Evolutionary conservation across 176 grass and related monocot species (phyloP).

Genomic region (Phoenix roebelenii): DNA sequence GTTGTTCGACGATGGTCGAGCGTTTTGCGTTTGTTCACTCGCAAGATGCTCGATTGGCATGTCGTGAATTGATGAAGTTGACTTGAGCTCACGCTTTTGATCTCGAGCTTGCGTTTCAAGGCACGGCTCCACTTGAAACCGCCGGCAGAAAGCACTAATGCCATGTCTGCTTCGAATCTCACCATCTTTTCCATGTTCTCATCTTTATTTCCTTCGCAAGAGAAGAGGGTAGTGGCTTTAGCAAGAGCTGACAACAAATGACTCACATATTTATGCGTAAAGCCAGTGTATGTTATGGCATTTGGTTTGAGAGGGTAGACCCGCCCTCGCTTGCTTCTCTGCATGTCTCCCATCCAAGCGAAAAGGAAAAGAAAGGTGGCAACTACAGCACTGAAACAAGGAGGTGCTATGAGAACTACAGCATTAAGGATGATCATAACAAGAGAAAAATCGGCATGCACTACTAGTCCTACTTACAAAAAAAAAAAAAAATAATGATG

Average conservation of each 20-base stretch:
- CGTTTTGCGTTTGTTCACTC: too few species aligned
- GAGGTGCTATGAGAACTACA: too few species aligned
- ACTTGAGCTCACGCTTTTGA: background rate
- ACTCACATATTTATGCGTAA: background rate
- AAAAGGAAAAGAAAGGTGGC: background rate
- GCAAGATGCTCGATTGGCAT: too few species aligned
- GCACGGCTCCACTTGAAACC: constrained; percentile 9
- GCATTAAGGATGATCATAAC: background rate
- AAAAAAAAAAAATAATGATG: too few species aligned
- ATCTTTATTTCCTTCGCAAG: background rate
- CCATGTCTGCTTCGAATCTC: constrained; percentile 20
- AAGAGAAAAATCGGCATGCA: background rate
- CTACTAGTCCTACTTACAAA: too few species aligned
- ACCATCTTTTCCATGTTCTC: background rate
- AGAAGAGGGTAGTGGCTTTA: background rate
- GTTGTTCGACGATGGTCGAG: too few species aligned
- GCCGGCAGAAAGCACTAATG: background rate
- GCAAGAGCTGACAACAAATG: constrained; percentile 9
- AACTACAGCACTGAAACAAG: background rate
- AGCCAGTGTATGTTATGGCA: background rate
- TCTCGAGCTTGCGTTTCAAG: constrained; percentile 12
- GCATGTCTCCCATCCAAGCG: constrained; percentile 6
- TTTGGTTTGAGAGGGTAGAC: too few species aligned
- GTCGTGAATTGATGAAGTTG: background rate
- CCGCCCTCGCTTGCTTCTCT: constrained; percentile 1